These are phyloP conservation scores for Botrytis fabae DNA, from an alignment of 2,329 filamentous ascomycete species.

Conservation along the genomic window DNA sequence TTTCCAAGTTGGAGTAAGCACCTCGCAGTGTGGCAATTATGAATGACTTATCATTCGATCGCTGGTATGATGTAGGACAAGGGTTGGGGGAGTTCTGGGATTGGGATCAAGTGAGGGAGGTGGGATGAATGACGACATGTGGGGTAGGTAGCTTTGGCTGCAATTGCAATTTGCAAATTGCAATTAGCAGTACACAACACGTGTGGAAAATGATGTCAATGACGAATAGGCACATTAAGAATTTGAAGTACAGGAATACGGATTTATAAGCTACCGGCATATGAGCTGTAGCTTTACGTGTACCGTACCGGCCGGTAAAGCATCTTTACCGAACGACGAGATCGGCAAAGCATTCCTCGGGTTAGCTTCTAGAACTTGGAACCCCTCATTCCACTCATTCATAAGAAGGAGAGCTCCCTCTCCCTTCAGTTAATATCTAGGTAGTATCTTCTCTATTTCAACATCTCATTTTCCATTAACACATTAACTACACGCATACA, in stretches of 20 bases:
- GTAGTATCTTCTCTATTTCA: background rate
- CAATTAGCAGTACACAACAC: background rate
- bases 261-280: background rate
- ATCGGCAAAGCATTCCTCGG: background rate
- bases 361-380: background rate
- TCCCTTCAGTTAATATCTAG: background rate
- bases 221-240: background rate
- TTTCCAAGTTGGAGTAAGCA: background rate
- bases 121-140: background rate
- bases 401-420: background rate
- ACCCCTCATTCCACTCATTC: background rate
- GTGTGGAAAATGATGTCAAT: background rate
- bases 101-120: background rate
- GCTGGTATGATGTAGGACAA: background rate
- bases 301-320: background rate
- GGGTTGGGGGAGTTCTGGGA: background rate
- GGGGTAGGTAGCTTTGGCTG: background rate
- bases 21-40: background rate
- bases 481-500: background rate
- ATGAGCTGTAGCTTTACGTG: background rate
- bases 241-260: too few relatives aligned
- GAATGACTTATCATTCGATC: background rate
- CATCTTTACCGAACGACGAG: background rate
- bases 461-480: background rate
- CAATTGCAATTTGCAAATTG: background rate